Evolutionary conservation across 345 rosid species (phyloP), one percentile per base, ranked within the genome.

Genomic region (Camelina hispida): DNA sequence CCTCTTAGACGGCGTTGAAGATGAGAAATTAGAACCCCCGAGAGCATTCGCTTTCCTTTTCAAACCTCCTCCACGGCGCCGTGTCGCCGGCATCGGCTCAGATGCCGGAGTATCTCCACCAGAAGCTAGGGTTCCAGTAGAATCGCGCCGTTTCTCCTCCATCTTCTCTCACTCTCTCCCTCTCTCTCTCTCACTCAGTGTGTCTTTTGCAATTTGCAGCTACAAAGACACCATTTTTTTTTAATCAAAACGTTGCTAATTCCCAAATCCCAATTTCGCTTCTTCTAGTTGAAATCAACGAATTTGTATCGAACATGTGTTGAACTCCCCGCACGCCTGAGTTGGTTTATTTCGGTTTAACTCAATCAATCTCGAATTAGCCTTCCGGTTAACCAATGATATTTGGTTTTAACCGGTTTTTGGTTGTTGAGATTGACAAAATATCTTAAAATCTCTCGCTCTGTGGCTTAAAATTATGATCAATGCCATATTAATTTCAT

Each of bases 31-130:
- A 11, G 86, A 79, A 2, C 79, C 62, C 5, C 81, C 77, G 9
- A 83, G 85, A 35, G 87, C 82, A 79, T 84, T 83, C 32, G 88
- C 81, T 79, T 96, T 96, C 44, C 98, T 78, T 82, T 96, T 95
- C 17, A 43, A 82, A 50, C 75, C 90, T 64, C 95, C 95, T 5
- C 76, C 85, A 30, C 99, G 88, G 16, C 97, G 90, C 80, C 97
- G 84, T 43, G 91, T 71, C 22, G 84, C 35, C 17, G 85, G 68
- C 23, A 63, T 63, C 53, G 68, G 85, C 70, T 93, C 97, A 61
- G 84, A 77, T 30, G 94, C 83, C 62, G 85, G 88, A 6, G 89
- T 80, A 13, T 62, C 78, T 14, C 80, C 74, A 1, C 68, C 71
- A 18, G 78, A 70, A 79, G 82, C 82, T 48, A 76, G 77, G 81